Percentiles rank a stretch among this genome's conserved stretches.
Evolutionary conservation across 2,329 filamentous ascomycete species (phyloP).

Genomic region (Colletotrichum plurivorum): DNA sequence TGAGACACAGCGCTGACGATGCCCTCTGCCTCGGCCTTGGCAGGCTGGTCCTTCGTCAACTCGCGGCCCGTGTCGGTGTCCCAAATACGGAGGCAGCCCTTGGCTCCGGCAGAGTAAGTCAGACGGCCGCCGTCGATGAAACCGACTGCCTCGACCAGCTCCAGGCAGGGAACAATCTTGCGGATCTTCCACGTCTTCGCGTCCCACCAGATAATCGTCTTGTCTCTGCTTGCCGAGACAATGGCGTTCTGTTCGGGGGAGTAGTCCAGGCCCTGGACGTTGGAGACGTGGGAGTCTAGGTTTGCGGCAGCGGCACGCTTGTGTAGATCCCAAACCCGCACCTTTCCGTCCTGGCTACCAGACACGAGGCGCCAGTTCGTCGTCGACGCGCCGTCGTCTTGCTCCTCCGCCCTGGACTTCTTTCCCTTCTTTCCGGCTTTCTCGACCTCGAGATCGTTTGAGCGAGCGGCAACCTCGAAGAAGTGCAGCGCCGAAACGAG

Average conservation of each 20-base stretch:
- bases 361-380: conserved; percentile 85
- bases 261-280: conserved; percentile 90
- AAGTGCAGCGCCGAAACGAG: conserved; percentile 93
- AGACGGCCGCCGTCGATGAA: conserved; percentile 80
- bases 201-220: conserved; percentile 95
- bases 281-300: conserved; percentile 93
- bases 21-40: conserved; percentile 72
- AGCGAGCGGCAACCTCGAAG: conserved; percentile 77
- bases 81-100: conserved; percentile 88
- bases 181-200: conserved; percentile 85
- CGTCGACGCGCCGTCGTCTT: conserved; percentile 55
- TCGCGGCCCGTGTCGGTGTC: conserved; percentile 82
- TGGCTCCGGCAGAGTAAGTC: conserved; percentile 88
- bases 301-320: conserved; percentile 83
- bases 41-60: conserved; percentile 79
- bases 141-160: conserved; percentile 86
- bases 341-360: conserved; percentile 93
- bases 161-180: conserved; percentile 86
- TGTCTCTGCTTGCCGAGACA: conserved; percentile 90
- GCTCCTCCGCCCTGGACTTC: conserved; percentile 57
- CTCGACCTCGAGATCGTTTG: conserved; percentile 56
- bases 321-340: conserved; percentile 92
- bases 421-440: conserved; percentile 59
- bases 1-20: conserved; percentile 82
- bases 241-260: conserved; percentile 81